A percentile compares a stretch with the other conserved stretches of the same genome.
phyloP scores from a whole-genome alignment of 495 filamentous ascomycete species.

The Tuber aestivum region DNA sequence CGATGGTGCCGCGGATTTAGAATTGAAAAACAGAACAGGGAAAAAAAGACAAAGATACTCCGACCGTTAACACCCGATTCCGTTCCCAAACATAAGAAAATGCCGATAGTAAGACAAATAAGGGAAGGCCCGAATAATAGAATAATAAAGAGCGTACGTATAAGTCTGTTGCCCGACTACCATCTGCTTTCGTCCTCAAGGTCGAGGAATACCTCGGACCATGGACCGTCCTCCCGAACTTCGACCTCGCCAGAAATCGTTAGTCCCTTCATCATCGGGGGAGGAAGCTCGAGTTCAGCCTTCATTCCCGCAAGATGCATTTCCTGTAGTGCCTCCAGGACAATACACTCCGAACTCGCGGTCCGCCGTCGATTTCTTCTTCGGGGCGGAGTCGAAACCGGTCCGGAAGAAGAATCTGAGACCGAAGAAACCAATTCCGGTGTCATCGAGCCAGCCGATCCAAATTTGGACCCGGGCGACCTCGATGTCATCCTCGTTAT shows the following conservation, averaged over 20 bases:
- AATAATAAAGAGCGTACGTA: background rate
- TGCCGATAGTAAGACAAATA: background rate
- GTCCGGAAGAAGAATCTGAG: slow-evolving; percentile 20
- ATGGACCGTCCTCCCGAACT: background rate
- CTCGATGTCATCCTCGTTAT: slow-evolving; percentile 27
- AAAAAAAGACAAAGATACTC: slow-evolving; percentile 34
- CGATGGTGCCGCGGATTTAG: background rate
- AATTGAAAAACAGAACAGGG: slow-evolving; percentile 20
- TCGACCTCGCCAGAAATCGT: background rate
- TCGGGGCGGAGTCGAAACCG: slow-evolving; percentile 17
- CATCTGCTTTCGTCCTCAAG: background rate
- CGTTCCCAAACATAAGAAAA: slow-evolving; percentile 1
- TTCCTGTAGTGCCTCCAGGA: slow-evolving; percentile 38
- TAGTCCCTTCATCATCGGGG: background rate
- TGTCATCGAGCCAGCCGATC: slow-evolving; percentile 14
- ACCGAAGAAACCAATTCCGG: slow-evolving; percentile 28
- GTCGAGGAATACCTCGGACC: background rate
- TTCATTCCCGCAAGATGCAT: slow-evolving; percentile 28
- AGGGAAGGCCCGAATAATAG: background rate
- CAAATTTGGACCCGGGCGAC: slow-evolving; percentile 8
- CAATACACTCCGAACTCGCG: slow-evolving; percentile 40
- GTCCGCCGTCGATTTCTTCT: slow-evolving; percentile 37
- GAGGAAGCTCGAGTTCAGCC: slow-evolving; percentile 4
- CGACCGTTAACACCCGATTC: slow-evolving; percentile 19
- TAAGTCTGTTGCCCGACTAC: background rate